Conservation (phyloP, 768 basidiomycete species). For the Leccinellum luteum region DNA sequence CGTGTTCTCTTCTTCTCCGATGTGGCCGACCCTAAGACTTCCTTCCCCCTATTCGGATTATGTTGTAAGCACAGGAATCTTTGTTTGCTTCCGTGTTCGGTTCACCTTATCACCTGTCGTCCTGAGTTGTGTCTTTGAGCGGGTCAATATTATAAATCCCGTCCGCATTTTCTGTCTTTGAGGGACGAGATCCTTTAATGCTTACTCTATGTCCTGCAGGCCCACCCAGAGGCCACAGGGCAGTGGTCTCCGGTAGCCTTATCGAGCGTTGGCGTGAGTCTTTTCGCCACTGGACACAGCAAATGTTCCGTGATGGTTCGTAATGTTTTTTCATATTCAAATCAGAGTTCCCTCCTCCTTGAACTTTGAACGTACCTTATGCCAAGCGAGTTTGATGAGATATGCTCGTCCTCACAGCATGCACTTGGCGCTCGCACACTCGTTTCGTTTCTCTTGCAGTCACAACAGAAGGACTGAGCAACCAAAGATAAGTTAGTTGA, state of each 20-base stretch:
- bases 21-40: neutral
- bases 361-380: neutral
- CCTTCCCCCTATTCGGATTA: neutral
- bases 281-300: neutral
- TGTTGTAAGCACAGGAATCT: neutral
- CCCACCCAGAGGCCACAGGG: neutral
- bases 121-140: neutral
- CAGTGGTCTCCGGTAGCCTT: neutral
- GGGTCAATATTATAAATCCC: neutral
- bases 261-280: neutral
- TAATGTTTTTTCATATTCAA: neutral
- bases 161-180: neutral
- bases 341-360: neutral
- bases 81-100: neutral
- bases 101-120: neutral
- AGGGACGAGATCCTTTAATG: neutral
- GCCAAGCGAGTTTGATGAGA: neutral
- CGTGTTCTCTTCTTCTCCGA: neutral
- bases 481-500: neutral
- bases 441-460: neutral
- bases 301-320: neutral
- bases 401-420: neutral
- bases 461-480: neutral
- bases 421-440: neutral
- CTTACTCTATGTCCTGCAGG: neutral